Base-by-base conservation (phyloP, 2,329 filamentous ascomycete species). In the Pseudogymnoascus sp. region DNA sequence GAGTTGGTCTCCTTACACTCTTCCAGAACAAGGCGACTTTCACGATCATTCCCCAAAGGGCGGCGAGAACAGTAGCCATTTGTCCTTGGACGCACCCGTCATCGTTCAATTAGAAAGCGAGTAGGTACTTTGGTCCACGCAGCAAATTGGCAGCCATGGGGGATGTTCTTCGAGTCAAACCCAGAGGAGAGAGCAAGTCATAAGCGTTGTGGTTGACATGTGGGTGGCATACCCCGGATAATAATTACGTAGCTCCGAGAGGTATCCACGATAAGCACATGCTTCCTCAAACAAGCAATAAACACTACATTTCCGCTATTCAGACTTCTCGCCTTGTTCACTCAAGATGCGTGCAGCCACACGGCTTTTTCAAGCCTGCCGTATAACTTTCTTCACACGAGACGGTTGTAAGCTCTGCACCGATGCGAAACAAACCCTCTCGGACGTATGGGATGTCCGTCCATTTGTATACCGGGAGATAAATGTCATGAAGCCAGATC, bases 361-460 rank as follows among this genome's bases (percentile, higher is more conserved):
- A 41, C 77, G 78, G 59, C 74, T 86, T 3, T 69, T 84, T 41
- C 81, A 80, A 64, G 75, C 81, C 30, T 84, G 81, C 8, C 82
- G 87, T 63, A 86, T 92, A 69, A 92, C 90, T 0, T 79, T 92
- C 33, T 92, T 92, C 74, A 90, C 86, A 2, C 83, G 90, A 42
- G 78, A 84, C 36, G 86, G 86, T 64, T 93, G 90, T 73, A 84
- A 84, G 0, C 80, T 93, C 3, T 93, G 90, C 70, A 79, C 79
- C 22, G 80, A 86, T 60, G 89, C 89, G 5, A 89, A 87, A 70
- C 78, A 79, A 5, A 86, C 88, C 2, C 78, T 93, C 23, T 86
- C 85, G 2, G 78, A 84, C 8, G 87, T 92, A 7, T 88, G 84
- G 82, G 83, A 89, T 63, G 74, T 76, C 28, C 78, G 86, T 25